phyloP scores from a whole-genome alignment of 257 asterid genomes.

The Handroanthus guayacan region DNA sequence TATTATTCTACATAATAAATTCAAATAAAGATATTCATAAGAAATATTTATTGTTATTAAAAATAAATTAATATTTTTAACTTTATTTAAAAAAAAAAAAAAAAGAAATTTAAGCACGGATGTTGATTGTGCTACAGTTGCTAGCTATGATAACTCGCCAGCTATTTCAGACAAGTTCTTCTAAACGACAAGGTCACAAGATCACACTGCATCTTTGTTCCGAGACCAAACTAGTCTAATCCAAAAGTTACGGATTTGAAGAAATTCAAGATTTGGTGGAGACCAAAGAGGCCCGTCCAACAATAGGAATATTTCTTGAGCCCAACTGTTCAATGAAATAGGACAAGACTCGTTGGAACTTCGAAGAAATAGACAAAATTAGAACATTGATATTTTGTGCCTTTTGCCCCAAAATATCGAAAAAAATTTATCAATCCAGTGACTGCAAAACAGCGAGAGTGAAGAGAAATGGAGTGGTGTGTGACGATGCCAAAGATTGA shows the following conservation, averaged over 20 bases:
- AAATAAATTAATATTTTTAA: no score
- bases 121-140: no score
- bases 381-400: background rate
- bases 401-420: slow-evolving; percentile 4
- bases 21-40: no score
- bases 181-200: no score
- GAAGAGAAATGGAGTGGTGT: slow-evolving; percentile 72
- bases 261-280: background rate
- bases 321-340: background rate
- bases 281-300: background rate
- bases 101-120: no score
- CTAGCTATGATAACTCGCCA: no score
- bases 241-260: background rate
- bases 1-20: no score
- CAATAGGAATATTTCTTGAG: background rate
- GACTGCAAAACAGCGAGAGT: slow-evolving; percentile 13
- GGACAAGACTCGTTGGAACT: background rate
- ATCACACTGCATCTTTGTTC: no score
- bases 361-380: background rate
- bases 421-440: background rate
- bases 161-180: no score
- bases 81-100: no score
- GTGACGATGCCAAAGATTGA: slow-evolving; percentile 82
- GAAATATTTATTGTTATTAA: no score
- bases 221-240: background rate